These are phyloP conservation scores for Pueraria montana DNA, from an alignment of 306 rosid species.

Conservation along the genomic window DNA sequence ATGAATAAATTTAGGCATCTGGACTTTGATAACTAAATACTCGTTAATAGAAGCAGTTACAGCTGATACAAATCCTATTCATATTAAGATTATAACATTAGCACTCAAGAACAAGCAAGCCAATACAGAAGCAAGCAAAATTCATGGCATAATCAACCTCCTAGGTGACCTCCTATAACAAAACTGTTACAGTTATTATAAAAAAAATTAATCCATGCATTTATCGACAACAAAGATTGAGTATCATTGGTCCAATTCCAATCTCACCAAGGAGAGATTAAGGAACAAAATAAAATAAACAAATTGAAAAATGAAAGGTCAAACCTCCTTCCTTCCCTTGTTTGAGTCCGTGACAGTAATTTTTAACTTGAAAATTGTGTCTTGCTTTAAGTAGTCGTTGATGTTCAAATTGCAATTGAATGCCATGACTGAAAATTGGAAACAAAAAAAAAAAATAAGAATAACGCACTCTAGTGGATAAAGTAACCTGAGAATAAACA, in stretches of 20 bases:
- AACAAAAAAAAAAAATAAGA: neutral
- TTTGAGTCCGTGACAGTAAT: constrained; percentile 54
- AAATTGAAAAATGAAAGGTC: constrained; percentile 9
- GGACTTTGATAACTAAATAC: neutral
- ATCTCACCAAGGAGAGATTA: constrained; percentile 20
- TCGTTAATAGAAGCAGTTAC: neutral
- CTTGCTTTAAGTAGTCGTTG: constrained; percentile 66
- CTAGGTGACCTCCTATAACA: neutral
- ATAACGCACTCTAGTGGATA: neutral
- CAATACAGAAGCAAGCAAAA: constrained; percentile 19
- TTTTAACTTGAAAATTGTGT: constrained; percentile 63
- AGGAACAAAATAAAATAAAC: constrained; percentile 35
- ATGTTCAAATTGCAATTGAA: constrained; percentile 58
- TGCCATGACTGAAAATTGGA: constrained; percentile 65
- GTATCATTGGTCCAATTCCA: neutral
- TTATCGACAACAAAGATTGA: neutral
- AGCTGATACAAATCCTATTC: no score
- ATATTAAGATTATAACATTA: neutral
- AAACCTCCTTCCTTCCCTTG: constrained; percentile 67
- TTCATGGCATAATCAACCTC: constrained; percentile 16
- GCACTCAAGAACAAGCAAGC: constrained; percentile 23
- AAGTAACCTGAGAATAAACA: constrained; percentile 20
- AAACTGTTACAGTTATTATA: neutral
- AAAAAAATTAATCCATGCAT: neutral
- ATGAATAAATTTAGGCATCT: neutral